Percentiles rank a stretch among this genome's conserved stretches.
phyloP scores from a whole-genome alignment of 148 eudicot genomes.

The Spergularia bocconei region DNA sequence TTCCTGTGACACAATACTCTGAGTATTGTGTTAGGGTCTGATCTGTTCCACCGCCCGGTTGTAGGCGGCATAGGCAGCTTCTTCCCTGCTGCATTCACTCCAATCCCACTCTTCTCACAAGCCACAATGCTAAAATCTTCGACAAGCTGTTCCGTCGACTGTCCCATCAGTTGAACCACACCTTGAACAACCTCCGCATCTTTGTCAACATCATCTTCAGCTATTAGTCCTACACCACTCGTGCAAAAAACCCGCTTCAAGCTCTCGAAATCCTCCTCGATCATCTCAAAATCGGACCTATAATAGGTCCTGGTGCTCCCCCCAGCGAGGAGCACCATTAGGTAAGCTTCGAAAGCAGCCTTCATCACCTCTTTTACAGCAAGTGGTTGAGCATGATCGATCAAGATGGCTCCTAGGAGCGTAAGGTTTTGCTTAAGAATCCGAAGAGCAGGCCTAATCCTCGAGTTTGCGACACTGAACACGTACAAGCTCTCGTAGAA shows the following conservation, averaged over 20 bases:
- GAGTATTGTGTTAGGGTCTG: slow-evolving; percentile 85
- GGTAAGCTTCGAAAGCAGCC: slow-evolving; percentile 79
- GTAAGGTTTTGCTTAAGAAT: slow-evolving; percentile 73
- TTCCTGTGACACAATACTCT: slow-evolving; percentile 82
- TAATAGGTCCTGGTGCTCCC: slow-evolving; percentile 58
- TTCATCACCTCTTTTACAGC: slow-evolving; percentile 84
- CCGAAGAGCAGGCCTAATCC: slow-evolving; percentile 58
- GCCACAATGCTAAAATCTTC: slow-evolving; percentile 71
- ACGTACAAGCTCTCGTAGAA: slow-evolving; percentile 66
- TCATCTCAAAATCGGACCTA: slow-evolving; percentile 52
- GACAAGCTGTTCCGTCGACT: slow-evolving; percentile 65
- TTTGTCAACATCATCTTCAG: slow-evolving; percentile 64
- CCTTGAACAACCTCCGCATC: slow-evolving; percentile 83
- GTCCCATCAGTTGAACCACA: slow-evolving; percentile 75
- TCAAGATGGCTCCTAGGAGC: slow-evolving; percentile 62
- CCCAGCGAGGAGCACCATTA: slow-evolving; percentile 83
- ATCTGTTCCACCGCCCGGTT: slow-evolving; percentile 72
- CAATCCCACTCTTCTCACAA: slow-evolving; percentile 71
- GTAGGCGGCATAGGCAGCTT: slow-evolving; percentile 86
- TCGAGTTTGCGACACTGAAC: slow-evolving; percentile 46
- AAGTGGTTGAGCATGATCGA: slow-evolving; percentile 63
- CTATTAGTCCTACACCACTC: slow-evolving; percentile 54
- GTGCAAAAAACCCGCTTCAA: slow-evolving; percentile 63
- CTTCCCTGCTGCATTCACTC: slow-evolving; percentile 44
- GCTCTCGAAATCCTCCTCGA: slow-evolving; percentile 66